Evolutionary conservation across 352 stramenopile genomes (phyloP).

Genomic region (Pseudoperonospora humuli): DNA sequence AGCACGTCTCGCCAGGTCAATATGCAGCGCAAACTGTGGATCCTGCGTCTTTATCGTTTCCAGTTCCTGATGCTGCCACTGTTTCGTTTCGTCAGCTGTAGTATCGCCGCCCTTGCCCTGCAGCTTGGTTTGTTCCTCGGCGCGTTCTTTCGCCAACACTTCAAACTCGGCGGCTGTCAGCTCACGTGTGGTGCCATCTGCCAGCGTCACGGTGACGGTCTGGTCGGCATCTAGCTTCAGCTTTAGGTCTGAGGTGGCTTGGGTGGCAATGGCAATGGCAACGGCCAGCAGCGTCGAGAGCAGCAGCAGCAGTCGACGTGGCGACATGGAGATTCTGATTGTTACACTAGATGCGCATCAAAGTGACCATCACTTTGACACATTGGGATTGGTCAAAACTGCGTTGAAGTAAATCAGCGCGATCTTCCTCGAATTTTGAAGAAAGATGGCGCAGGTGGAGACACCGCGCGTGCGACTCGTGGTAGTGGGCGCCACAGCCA

Average conservation of each 20-base stretch:
- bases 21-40: constrained; percentile 40
- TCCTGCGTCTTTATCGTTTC: constrained; percentile 34
- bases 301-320: constrained; percentile 2
- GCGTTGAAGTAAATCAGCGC: constrained; percentile 23
- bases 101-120: constrained; percentile 16
- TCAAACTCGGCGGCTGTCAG: constrained; percentile 43
- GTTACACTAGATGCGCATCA: constrained; percentile 11
- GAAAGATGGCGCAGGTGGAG: constrained; percentile 19
- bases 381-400: constrained; percentile 6
- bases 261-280: background rate
- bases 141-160: constrained; percentile 22
- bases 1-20: constrained; percentile 32
- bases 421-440: too few species aligned
- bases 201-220: constrained; percentile 29
- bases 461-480: constrained; percentile 39
- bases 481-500: constrained; percentile 21
- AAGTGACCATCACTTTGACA: constrained; percentile 13
- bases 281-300: background rate
- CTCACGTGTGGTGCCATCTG: constrained; percentile 37
- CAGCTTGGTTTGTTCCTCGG: constrained; percentile 25
- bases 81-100: constrained; percentile 7
- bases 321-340: too few species aligned
- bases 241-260: constrained; percentile 9
- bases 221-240: constrained; percentile 19
- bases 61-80: constrained; percentile 25